Evolutionary conservation across 2,329 filamentous ascomycete species (phyloP), one percentile per base, ranked within the genome.

Genomic region (Atkinsonella texensis): DNA sequence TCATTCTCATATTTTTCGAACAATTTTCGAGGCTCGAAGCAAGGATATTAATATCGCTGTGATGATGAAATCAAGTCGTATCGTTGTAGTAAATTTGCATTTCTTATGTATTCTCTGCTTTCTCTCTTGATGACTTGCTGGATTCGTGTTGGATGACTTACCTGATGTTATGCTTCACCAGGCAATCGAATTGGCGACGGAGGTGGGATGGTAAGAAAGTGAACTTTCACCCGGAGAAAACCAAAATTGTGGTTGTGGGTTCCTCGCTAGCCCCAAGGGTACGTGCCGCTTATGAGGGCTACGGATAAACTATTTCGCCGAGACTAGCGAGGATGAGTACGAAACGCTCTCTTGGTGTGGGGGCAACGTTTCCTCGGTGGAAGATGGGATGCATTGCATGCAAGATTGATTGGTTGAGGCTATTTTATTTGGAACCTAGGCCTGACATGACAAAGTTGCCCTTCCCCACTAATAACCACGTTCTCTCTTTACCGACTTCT

Each of bases 161-260:
- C 72, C 72, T 74, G 72, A 71, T 74, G 71, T 65, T 66, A 57
- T 61, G 62, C 62, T 63, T 68, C 70, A 74, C 70, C 71, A 72
- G 70, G 68, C 69, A 73, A 73, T 74, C 70, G 68, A 64, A 62
- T 70, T 68, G 68, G 59, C 44, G 53, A 51, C 65, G 64, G 62
- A 62, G 67, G 62, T 68, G 62, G 59, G 62, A 66, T 20, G 58
- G 45, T 58, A 64, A 57, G 65, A 68, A 13, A 43, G 15, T 17
- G 13, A 33, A 67, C 63, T 67, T 69, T 67, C 65, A 60, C 11
- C 4, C 11, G 56, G 33, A 56, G 43, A 57, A 55, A 58, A 58
- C 55, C 55, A 66, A 48, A 68, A 66, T 67, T 68, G 64, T 68
- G 65, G 62, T 68, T 69, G 67, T 70, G 68, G 66, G 62, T 60